A percentile compares a stretch with the other conserved stretches of the same genome.
Conservation (phyloP, 1,139 yeast genomes). For the Sugiyamaella sp. region DNA sequence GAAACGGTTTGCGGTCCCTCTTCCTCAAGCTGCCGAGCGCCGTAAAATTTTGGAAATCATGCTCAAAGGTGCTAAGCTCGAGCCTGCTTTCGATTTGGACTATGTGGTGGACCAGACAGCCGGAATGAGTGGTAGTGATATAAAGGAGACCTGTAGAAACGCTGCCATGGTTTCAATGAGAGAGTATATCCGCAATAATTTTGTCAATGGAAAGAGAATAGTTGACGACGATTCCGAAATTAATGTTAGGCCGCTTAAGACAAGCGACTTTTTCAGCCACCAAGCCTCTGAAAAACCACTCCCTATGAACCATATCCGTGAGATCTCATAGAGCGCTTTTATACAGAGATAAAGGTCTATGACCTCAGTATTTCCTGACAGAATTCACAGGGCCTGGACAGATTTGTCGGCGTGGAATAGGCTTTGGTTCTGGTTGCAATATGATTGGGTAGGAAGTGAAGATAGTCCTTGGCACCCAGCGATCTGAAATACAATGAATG, state of each 20-base stretch:
- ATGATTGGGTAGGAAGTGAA: no score
- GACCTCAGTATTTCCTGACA: no score
- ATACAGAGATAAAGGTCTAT: no score
- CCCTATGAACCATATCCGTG: conserved; percentile 34
- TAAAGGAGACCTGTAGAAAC: conserved; percentile 87
- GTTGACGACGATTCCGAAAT: conserved; percentile 36
- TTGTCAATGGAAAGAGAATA: conserved; percentile 35
- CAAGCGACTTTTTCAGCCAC: conserved; percentile 43
- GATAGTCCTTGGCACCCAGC: no score
- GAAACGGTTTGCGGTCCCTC: conserved; percentile 76
- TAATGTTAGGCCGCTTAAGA: conserved; percentile 45
- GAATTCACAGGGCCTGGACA: no score
- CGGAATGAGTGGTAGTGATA: conserved; percentile 88
- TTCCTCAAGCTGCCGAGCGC: conserved; percentile 74
- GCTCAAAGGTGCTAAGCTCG: conserved; percentile 62
- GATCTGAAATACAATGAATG: no score
- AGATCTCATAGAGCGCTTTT: conserved; percentile 17
- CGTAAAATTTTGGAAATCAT: conserved; percentile 66
- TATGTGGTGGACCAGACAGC: conserved; percentile 63
- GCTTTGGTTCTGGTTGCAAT: no score
- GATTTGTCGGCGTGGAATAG: no score
- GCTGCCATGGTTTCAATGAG: conserved; percentile 91
- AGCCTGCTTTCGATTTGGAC: conserved; percentile 60
- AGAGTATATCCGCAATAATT: conserved; percentile 61
- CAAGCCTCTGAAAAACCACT: conserved; percentile 34